Evolutionary conservation across 2,329 filamentous ascomycete genomes (phyloP), one percentile per base, ranked within the genome.

Genomic region (Sporothrix luriei): DNA sequence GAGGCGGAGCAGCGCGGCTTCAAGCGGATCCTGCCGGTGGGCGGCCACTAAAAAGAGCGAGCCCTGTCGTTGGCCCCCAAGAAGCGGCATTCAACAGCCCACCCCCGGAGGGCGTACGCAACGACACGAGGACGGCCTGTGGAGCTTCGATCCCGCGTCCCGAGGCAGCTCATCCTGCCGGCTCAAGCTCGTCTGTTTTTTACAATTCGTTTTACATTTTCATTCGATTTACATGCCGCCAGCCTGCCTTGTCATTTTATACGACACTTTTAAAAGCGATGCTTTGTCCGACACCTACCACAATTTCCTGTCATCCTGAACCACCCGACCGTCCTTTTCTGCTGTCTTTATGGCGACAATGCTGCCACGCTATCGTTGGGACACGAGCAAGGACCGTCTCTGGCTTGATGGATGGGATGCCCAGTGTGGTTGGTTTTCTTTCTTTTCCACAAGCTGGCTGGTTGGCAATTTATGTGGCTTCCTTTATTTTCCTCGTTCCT

Each of bases 1-100:
- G 88, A 90, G 76, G 76, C 77, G 16, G 78, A 84, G 69, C 84
- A 89, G 78, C 84, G 87, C 29, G 87, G 87, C n/a, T 85, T 89
- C 70, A 79, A 82, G 51, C 80, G 82, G 65, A 75, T 82, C 26
- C 67, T 75, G 73, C 73, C 68, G 2, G 59, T 73, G 71, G 73
- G 73, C 70, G 67, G 76, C 76, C 71, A 75, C 29, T 62, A 67
- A 24, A 67, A 24, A 14, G 48, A 9, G 43, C 61, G 24, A 33
- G 4, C 16, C 21, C 33, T 6, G 33, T 33, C 33, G 33, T 33
- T 33, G 43, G 65, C 3, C 40, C 11, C 33, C 52, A 33, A 33
- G 33, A 38, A 13, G 33, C 52, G 11, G 52, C 33, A 13, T 66
- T 54, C 48, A 66, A 43, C 49, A 66, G 26, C 52, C 1, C 0